Percentiles rank a stretch among this genome's conserved stretches.
These are phyloP conservation scores for Mycena sp. DNA, from an alignment of 1,284 basidiomycete species.

Conservation along the genomic window DNA sequence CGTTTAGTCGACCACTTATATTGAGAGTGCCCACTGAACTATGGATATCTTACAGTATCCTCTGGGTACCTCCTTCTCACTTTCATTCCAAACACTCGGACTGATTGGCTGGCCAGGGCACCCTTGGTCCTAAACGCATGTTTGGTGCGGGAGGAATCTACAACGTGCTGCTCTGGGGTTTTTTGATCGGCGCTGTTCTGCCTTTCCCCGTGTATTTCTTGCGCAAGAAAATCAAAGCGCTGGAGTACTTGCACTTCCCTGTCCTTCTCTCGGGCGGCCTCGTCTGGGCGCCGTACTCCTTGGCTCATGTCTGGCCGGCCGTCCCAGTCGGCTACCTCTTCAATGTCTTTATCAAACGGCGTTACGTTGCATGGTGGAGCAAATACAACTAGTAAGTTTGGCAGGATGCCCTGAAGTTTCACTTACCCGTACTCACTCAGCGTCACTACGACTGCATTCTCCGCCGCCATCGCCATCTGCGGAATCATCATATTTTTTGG, in stretches of 20 bases:
- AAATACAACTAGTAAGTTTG: slow-evolving; percentile 42
- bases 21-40: background rate
- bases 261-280: background rate
- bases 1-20: background rate
- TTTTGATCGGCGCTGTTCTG: slow-evolving; percentile 52
- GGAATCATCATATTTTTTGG: slow-evolving; percentile 44
- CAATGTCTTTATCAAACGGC: slow-evolving; percentile 42
- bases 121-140: slow-evolving; percentile 50
- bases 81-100: background rate
- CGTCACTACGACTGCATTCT: slow-evolving; percentile 40
- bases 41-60: slow-evolving; percentile 39
- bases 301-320: slow-evolving; percentile 33
- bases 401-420: background rate
- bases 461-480: slow-evolving; percentile 41
- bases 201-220: slow-evolving; percentile 51
- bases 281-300: slow-evolving; percentile 51
- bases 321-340: slow-evolving; percentile 61
- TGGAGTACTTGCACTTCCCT: slow-evolving; percentile 46
- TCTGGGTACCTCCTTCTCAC: slow-evolving; percentile 40
- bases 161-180: slow-evolving; percentile 44
- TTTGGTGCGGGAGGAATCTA: slow-evolving; percentile 49
- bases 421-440: slow-evolving; percentile 16
- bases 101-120: slow-evolving; percentile 39
- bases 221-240: slow-evolving; percentile 44
- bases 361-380: slow-evolving; percentile 44